Evolutionary conservation across 306 rosid genomes (phyloP).

Genomic region (Castanea sativa): DNA sequence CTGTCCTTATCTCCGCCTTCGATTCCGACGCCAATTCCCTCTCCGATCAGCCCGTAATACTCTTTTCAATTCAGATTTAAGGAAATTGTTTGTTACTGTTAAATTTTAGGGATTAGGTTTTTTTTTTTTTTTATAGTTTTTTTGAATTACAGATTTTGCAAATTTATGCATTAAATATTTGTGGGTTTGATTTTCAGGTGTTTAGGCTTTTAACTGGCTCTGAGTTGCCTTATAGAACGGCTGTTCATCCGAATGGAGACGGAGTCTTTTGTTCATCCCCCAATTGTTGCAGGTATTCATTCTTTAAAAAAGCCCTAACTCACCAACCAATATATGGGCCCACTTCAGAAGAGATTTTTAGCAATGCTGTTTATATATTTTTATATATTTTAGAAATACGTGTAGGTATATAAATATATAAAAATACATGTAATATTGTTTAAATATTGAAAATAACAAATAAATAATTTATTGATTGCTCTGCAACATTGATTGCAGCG

Average conservation of each 20-base stretch:
- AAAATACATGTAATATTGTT: too few species aligned
- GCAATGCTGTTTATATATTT: too few species aligned
- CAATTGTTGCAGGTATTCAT: constrained; percentile 62
- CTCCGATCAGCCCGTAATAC: constrained; percentile 55
- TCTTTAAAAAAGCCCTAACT: too few species aligned
- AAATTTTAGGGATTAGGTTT: not conserved
- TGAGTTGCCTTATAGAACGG: constrained; percentile 84
- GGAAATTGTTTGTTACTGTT: not conserved
- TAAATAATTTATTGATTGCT: too few species aligned
- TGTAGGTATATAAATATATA: too few species aligned
- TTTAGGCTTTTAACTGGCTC: constrained; percentile 51
- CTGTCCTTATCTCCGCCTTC: constrained; percentile 50
- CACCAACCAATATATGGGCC: too few species aligned
- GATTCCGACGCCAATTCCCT: constrained; percentile 51
- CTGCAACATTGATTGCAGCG: too few species aligned
- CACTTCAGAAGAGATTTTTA: too few species aligned
- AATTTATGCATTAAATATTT: not conserved
- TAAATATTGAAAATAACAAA: too few species aligned
- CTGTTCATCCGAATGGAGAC: constrained; percentile 66
- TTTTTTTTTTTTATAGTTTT: not conserved
- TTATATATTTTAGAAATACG: too few species aligned
- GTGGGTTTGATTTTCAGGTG: constrained; percentile 48
- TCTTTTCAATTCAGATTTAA: not conserved
- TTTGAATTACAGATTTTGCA: too few species aligned
- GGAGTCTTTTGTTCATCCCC: constrained; percentile 80